Conservation (phyloP, 139 green algal species). For the Coccomyxa sp. region DNA sequence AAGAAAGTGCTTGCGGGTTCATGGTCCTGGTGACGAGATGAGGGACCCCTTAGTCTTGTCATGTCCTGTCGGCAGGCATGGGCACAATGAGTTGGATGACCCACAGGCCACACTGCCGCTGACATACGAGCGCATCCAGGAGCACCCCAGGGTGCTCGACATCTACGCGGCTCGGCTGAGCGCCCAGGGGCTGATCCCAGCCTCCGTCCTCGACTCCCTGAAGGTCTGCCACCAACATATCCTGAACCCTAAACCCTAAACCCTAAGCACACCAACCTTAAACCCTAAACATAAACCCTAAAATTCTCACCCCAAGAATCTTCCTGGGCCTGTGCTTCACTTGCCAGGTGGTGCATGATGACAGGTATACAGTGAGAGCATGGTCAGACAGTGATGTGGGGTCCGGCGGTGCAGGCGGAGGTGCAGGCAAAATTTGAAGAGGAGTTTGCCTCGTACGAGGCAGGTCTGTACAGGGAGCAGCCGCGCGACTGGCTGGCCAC, state of each 20-base stretch:
- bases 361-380: too few species aligned
- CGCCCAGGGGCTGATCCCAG: conserved; percentile 1
- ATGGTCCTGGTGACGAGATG: too few species aligned
- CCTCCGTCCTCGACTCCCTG: background rate
- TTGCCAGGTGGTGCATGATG: too few species aligned
- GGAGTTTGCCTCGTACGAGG: conserved; percentile 27
- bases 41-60: too few species aligned
- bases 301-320: too few species aligned
- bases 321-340: too few species aligned
- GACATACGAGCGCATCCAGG: conserved; percentile 33
- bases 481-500: conserved; percentile 35
- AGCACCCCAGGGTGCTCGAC: conserved; percentile 38
- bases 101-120: conserved; percentile 44
- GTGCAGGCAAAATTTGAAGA: conserved; percentile 18
- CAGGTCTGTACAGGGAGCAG: conserved; percentile 42
- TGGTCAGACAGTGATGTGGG: too few species aligned
- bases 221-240: background rate
- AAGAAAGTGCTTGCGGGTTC: too few species aligned
- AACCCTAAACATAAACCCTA: too few species aligned
- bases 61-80: conserved; percentile 24
- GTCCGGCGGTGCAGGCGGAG: background rate
- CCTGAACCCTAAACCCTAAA: too few species aligned
- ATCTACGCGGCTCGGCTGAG: conserved; percentile 38
- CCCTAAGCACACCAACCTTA: too few species aligned
- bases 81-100: conserved; percentile 71